Conservation (phyloP, 2,329 filamentous ascomycete species). For the Graphilbum sp. region DNA sequence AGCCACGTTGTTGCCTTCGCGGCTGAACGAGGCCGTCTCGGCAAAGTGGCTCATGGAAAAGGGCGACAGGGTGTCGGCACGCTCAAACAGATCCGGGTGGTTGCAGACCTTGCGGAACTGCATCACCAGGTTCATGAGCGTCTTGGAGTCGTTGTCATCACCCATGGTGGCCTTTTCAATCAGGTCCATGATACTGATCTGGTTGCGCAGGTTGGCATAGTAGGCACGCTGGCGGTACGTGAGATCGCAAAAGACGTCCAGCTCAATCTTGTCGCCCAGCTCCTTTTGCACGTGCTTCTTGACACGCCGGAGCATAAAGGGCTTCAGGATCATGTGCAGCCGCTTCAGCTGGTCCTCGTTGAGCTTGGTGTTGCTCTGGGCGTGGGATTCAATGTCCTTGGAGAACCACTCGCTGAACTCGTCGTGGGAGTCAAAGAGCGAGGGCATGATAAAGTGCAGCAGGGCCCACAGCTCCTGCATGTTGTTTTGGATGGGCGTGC, state of each 20-base stretch:
- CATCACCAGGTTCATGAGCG: conserved; percentile 98
- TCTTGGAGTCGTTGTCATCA: conserved; percentile 87
- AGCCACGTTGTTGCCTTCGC: conserved; percentile 65
- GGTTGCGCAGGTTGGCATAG: conserved; percentile 83
- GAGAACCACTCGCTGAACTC: conserved; percentile 92
- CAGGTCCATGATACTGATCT: conserved; percentile 96
- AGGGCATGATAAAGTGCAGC: conserved; percentile 99
- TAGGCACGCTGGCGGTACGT: conserved; percentile 92
- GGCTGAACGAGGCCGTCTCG: conserved; percentile 87
- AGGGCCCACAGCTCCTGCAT: conserved; percentile 99
- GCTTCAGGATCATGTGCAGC: conserved; percentile 96
- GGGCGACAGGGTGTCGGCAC: conserved; percentile 78
- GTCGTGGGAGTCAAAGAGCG: conserved; percentile 84
- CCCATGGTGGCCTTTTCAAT: conserved; percentile 93
- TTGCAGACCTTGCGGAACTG: conserved; percentile 99
- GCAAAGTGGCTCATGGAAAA: conserved; percentile 76
- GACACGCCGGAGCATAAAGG: conserved; percentile 97
- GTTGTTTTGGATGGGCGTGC: conserved; percentile 98
- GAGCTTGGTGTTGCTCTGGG: conserved; percentile 97
- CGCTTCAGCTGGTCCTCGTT: conserved; percentile 96
- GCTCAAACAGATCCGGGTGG: conserved; percentile 91
- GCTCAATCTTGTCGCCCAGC: conserved; percentile 94
- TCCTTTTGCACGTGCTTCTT: conserved; percentile 99
- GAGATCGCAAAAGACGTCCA: conserved; percentile 90
- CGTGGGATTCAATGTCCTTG: conserved; percentile 94